A percentile compares a stretch with the other conserved stretches of the same genome.
phyloP scores from a whole-genome alignment of 306 rosid genomes.

The Lathyrus aphaca region DNA sequence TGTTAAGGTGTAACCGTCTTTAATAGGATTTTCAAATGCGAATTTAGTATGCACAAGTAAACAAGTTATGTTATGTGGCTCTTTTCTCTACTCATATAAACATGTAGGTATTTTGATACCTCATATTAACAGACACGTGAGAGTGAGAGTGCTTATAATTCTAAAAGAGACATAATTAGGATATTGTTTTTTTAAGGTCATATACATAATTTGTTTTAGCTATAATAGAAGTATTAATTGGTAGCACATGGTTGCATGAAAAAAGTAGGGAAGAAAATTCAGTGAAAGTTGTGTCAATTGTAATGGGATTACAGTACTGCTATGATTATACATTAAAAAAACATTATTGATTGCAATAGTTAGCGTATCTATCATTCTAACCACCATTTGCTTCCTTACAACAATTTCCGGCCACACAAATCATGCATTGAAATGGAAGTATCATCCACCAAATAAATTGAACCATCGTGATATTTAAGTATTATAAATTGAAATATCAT shows the following conservation, averaged over 20 bases:
- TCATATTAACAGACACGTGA: neutral
- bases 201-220: conserved; percentile 33
- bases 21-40: neutral
- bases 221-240: conserved; percentile 58
- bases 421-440: too few relatives aligned
- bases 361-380: conserved; percentile 39
- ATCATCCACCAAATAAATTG: too few relatives aligned
- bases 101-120: neutral
- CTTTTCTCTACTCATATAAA: neutral
- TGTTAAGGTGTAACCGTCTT: neutral
- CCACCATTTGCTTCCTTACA: conserved; percentile 80
- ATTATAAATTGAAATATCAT: too few relatives aligned
- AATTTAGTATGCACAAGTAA: neutral
- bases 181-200: conserved; percentile 32
- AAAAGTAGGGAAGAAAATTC: conserved; percentile 41
- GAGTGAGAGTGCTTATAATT: conserved; percentile 18
- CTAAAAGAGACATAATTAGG: conserved; percentile 43
- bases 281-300: conserved; percentile 44
- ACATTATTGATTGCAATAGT: conserved; percentile 41
- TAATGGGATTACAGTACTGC: too few relatives aligned
- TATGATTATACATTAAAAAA: too few relatives aligned
- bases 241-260: conserved; percentile 79
- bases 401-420: conserved; percentile 48
- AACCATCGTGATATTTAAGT: too few relatives aligned
- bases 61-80: conserved; percentile 2